phyloP scores from a whole-genome alignment of 2,329 filamentous ascomycete genomes.

The Penicillium sp. region DNA sequence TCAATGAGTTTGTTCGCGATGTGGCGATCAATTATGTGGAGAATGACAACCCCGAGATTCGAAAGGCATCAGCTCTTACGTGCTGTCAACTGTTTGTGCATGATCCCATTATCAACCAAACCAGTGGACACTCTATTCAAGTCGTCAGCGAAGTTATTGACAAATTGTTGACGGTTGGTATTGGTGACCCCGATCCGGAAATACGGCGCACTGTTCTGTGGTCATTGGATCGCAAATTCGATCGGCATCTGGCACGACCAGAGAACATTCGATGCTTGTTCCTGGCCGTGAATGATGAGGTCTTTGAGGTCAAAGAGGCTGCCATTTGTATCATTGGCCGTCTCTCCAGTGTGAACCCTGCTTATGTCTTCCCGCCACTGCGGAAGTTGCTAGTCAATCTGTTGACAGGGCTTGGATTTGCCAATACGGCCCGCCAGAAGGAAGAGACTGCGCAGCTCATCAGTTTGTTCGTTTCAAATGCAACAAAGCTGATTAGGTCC shows the following conservation, averaged over 20 bases:
- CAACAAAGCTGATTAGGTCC: constrained; percentile 86
- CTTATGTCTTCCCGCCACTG: constrained; percentile 93
- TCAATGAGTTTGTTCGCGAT: constrained; percentile 98
- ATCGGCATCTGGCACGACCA: constrained; percentile 91
- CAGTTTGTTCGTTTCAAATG: constrained; percentile 86
- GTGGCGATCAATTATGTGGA: constrained; percentile 98
- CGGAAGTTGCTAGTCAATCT: constrained; percentile 94
- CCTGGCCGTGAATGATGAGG: constrained; percentile 89
- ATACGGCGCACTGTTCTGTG: constrained; percentile 85
- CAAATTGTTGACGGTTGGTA: constrained; percentile 87
- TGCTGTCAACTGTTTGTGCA: constrained; percentile 96
- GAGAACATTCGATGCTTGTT: constrained; percentile 96
- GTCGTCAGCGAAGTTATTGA: constrained; percentile 98
- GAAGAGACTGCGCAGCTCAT: constrained; percentile 93
- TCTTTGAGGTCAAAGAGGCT: constrained; percentile 86
- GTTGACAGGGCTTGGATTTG: constrained; percentile 92
- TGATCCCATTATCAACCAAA: constrained; percentile 96
- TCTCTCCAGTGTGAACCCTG: constrained; percentile 83
- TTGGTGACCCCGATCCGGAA: constrained; percentile 82
- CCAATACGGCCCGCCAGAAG: constrained; percentile 87
- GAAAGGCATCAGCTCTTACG: constrained; percentile 89
- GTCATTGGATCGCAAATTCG: constrained; percentile 88
- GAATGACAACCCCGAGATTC: constrained; percentile 86
- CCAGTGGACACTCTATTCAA: constrained; percentile 91
- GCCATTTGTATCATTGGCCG: constrained; percentile 95